Base-by-base conservation (phyloP, 2,329 filamentous ascomycete species). In the Lachnellula cervina region DNA sequence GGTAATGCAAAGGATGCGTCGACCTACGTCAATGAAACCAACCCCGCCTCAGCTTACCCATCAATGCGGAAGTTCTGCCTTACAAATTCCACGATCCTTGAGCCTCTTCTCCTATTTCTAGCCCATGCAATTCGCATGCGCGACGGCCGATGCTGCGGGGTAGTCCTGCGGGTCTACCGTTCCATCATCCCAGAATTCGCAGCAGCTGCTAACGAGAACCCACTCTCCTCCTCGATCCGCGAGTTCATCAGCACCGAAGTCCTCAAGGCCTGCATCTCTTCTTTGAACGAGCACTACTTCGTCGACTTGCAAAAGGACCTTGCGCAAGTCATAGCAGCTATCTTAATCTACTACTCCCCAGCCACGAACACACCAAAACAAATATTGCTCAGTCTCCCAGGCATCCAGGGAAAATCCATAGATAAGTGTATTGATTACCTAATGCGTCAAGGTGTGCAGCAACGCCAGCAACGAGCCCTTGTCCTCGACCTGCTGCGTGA, bases 291-390 rank as follows among this genome's bases (percentile, higher is more conserved):
- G 63, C 87, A 90, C 0, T 97, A 97, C 72, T 99, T 97, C 72
- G 92, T 97, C 35, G 94, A 99, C 64, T 83, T 95, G 59, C 94
- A 99, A 67, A 93, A 92, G 69, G 92, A 99, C 51, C 80, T 99
- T 21, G 93, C 91, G 0, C 82, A 86, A 21, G 78, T 97, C 38
- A 96, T 99, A 59, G 92, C 92, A 0, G 82, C 86, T 4, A 94
- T 97, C 59, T 79, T 96, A 64, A 80, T 87, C 8, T 81, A 88
- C 59, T 96, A 96, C 69, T 82, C 83, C 13, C 76, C 82, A 0
- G 72, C 82, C 34, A 92, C 87, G 7, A 68, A 77, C 6, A 94
- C 88, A 0, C 90, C 92, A 0, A 79, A 85, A 19, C 76, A 84
- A 5, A 81, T 97, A 40, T 79, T 99, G n/a, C 75, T 91, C 4